Percentiles rank a stretch among this genome's conserved stretches.
Conservation (phyloP, 2,329 filamentous ascomycete species). For the Aspergillus aculeatus region DNA sequence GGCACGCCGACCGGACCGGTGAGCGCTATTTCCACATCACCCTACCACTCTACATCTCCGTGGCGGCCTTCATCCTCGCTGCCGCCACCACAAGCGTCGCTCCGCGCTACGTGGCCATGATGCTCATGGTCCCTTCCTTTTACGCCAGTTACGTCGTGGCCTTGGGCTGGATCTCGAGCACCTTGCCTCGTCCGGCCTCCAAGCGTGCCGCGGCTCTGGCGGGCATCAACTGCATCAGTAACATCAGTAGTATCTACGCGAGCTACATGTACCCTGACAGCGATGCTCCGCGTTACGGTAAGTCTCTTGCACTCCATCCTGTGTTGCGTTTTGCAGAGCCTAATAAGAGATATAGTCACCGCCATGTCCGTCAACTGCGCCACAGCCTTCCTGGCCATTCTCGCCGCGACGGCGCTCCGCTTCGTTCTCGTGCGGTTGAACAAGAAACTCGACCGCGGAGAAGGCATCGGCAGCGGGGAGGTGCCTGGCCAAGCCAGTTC, state of each 20-base stretch:
- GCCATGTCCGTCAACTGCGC: slow-evolving; percentile 69
- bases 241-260: slow-evolving; percentile 68
- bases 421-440: slow-evolving; percentile 66
- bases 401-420: slow-evolving; percentile 62
- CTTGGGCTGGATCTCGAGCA: slow-evolving; percentile 73
- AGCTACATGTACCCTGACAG: slow-evolving; percentile 64
- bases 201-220: slow-evolving; percentile 72
- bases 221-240: slow-evolving; percentile 72
- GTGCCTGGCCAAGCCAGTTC: slow-evolving; percentile 56
- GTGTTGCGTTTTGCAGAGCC: slow-evolving; percentile 9
- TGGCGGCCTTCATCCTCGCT: slow-evolving; percentile 66
- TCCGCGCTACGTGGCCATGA: slow-evolving; percentile 68
- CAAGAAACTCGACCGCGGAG: slow-evolving; percentile 65
- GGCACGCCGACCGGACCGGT: slow-evolving; percentile 69
- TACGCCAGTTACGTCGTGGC: slow-evolving; percentile 68
- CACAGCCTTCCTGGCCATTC: slow-evolving; percentile 63
- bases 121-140: slow-evolving; percentile 66
- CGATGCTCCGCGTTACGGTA: slow-evolving; percentile 41
- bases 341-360: slow-evolving; percentile 39
- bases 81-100: slow-evolving; percentile 61
- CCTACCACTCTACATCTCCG: slow-evolving; percentile 60
- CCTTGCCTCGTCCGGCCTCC: slow-evolving; percentile 70
- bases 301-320: slow-evolving; percentile 37
- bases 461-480: slow-evolving; percentile 51
- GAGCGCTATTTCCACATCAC: slow-evolving; percentile 70